Base-by-base conservation (phyloP, 768 basidiomycete species). In the Russula ochroleuca region DNA sequence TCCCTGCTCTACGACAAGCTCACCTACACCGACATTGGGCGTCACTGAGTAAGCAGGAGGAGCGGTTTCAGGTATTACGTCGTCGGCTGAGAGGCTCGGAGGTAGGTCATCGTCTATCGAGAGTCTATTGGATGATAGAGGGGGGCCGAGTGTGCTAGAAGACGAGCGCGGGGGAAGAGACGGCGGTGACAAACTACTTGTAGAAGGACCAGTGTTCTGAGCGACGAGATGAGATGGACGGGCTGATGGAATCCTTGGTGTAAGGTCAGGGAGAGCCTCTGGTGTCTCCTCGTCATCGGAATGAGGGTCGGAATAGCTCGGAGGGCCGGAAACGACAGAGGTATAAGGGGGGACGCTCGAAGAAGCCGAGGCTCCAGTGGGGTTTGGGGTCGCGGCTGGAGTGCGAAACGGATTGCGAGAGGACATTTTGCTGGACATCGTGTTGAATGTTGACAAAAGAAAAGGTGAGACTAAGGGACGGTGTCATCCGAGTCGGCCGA, bases 21-120 rank as follows among this genome's bases (percentile, higher is more conserved):
- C 90, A 15, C 87, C 90, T 3, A 80, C 75, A 50, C 72, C 67
- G 19, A 76, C 52, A 52, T 85, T 79, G 3, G 88, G 81, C 2
- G 78, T 67, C 0, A 82, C 75, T 0, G 88, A 88, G 69, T 91
- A 92, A 0, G 88, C 83, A 0, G 90, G 90, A 0, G 88, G 89
- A 13, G 77, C 74, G 21, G 85, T 84, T n/a, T 85, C 85, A 2
- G 75, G 71, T 31, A 80, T 65, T 14, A 68, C 66, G 28, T 67
- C 65, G 40, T 28, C 28, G 28, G 28, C 28, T 28, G 28, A 28
- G 28, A 28, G 28, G 28, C 28, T 28, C 28, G 28, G 28, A 28
- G 66, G 33, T 1, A 58, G 47, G 21, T 54, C 1, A n/a, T 56
- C 64, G 13, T 23, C 41, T 49, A 33, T 23, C 31, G 40, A 23